Base-by-base conservation (phyloP, 164 flowering plant species). In the Buxus sempervirens region DNA sequence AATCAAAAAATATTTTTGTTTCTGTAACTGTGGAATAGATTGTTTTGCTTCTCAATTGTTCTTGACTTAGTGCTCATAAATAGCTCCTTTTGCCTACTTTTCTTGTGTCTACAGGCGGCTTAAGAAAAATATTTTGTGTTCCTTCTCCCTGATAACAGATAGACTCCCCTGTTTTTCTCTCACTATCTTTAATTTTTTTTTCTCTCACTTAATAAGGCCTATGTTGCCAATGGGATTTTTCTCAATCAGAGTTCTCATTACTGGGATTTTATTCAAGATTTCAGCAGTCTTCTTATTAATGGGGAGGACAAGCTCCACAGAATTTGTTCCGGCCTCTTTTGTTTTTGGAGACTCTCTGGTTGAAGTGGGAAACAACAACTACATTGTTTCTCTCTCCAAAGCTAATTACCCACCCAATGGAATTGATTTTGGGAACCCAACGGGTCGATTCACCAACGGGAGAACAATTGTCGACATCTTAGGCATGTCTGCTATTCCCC, bases 351-450 rank as follows among this genome's bases (percentile, higher is more conserved):
- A 92, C 75, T 92, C 97, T 0, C 65, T 90, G 71, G 90, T 88
- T 64, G 97, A 92, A 65, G 84, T 54, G 0, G 96, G 97, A 58
- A 92, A 92, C 80, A 92, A 92, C 70, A 86, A 92, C 79, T 92
- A 87, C 79, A 80, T 90, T 57, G 54, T 62, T 6, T 70, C 94
- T 22, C 76, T 92, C 24, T 83, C 96, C 7, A 85, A 78, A 70
- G 94, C 97, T 9, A 77, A 92, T 70, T 81, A 64, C 32, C 22
- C 32, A 1, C 94, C 97, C 0, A 83, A 89, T 69, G 96, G 97
- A 58, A 87, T 90, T 51, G 97, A 90, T 77, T 84, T 89, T 21
- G 83, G 85, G 16, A 21, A 5, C 16, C 91, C 94, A 12, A 89
- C 91, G 0, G 92, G 93, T 8, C 68, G 97, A 42, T 90, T 58